phyloP scores from a whole-genome alignment of 495 filamentous ascomycete species.

The Cercophora newfieldiana region DNA sequence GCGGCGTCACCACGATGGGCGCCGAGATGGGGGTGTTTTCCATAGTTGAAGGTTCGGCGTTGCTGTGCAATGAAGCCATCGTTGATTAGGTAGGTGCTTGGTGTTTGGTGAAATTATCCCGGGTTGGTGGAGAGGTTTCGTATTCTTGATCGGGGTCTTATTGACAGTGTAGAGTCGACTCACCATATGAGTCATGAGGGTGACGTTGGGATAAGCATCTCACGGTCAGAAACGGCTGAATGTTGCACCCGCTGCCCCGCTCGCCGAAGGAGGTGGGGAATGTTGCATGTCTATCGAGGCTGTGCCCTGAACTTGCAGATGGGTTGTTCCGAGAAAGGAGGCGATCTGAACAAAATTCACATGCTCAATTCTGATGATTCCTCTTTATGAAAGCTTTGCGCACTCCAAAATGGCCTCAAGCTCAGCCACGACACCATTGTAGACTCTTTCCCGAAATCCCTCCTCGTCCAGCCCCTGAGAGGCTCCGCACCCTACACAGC shows the following conservation, averaged over 20 bases:
- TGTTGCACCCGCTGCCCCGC: neutral
- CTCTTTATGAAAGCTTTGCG: neutral
- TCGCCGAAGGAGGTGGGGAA: neutral
- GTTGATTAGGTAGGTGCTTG: neutral
- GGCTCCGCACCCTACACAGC: neutral
- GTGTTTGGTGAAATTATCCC: neutral
- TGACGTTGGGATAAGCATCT: neutral
- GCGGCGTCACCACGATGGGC: neutral
- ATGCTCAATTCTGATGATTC: neutral
- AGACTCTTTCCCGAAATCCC: neutral
- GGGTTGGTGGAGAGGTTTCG: neutral
- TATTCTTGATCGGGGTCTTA: no score
- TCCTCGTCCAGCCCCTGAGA: slow-evolving; percentile 5
- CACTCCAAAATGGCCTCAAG: slow-evolving; percentile 1
- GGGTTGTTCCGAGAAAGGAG: no score
- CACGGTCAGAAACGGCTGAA: neutral
- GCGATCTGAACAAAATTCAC: no score
- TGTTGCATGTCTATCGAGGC: neutral
- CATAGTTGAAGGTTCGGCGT: neutral
- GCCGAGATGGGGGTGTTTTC: neutral
- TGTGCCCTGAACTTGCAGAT: neutral
- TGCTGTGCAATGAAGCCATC: neutral
- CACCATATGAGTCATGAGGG: neutral
- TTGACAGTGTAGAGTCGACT: neutral
- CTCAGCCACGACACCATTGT: slow-evolving; percentile 6